Conservation (phyloP, 257 asterid species). For the Solanum piurae region DNA sequence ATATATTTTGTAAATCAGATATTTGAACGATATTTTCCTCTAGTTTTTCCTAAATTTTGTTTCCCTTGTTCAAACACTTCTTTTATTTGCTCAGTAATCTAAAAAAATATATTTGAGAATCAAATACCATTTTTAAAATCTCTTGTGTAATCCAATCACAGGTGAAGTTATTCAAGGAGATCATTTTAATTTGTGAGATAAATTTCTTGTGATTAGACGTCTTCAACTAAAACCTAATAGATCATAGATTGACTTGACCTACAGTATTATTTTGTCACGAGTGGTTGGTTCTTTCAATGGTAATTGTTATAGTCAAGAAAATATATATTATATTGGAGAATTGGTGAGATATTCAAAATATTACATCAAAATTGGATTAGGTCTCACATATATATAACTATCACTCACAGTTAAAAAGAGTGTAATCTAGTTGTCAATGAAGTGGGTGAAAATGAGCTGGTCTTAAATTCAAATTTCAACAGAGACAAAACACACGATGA, state of each 20-base stretch:
- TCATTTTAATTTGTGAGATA: background rate
- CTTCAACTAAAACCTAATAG: background rate
- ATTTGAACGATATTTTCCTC: background rate
- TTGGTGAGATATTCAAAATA: background rate
- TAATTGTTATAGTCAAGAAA: background rate
- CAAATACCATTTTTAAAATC: background rate
- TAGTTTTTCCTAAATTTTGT: background rate
- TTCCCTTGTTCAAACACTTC: background rate
- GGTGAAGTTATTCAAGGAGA: background rate
- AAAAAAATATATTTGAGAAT: background rate
- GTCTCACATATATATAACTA: background rate
- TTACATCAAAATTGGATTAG: background rate
- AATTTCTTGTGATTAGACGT: background rate
- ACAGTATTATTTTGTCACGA: background rate
- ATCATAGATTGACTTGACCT: background rate
- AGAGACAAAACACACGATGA: background rate
- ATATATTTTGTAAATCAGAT: background rate
- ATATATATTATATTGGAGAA: background rate
- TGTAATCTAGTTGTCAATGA: too few species aligned
- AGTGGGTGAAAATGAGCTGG: rapidly evolving
- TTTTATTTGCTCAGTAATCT: background rate
- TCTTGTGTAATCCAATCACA: background rate
- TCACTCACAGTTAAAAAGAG: background rate
- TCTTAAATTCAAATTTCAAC: too few species aligned
- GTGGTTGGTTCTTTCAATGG: background rate